Base-by-base conservation (phyloP, 78 protist genomes). In the Protostelium mycophagum region DNA sequence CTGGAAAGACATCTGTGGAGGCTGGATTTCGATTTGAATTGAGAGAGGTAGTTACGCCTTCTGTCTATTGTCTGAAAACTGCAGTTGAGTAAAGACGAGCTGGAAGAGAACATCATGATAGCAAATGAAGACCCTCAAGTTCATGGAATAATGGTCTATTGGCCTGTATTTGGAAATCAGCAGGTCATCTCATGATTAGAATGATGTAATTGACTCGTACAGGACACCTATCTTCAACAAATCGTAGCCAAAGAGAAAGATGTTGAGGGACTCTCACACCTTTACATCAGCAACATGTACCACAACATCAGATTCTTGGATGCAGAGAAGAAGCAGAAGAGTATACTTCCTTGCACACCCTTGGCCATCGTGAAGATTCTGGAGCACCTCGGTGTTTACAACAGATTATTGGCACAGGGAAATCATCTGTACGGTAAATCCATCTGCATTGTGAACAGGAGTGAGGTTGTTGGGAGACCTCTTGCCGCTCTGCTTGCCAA, bases 391-490 rank as follows among this genome's bases (percentile, higher is more conserved):
- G 92, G 93, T 37, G 93, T 94, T 90, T 94, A 87, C 36, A 91
- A 89, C 37, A 85, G 88, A 63, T 34, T 84, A 16, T 85, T 92
- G 36, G 35, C 88, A 5, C 23, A 87, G 83, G 91, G 94, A 5
- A 88, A 92, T 35, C 91, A 84, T 73, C 91, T 97, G 9, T 63
- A 10, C 1, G 99, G 99, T 0, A 90, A 92, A 88, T 34, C n/a
- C 0, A 98, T 98, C 0, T 98, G 97, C 35, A 96, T 98, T 16
- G 25, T 98, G 63, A 99, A 99, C 35, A 36, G 96, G n/a, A 90
- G 91, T 39, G 96, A 97, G 90, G 94, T 98, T 51, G 99, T 97
- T 0, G 99, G 99, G 63, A 35, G 90, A 35, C 98, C 99, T 29
- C 38, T 97, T 1, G 95, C 98, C 1, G 87, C 86, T 16, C 88